Base-by-base conservation (phyloP, 1,284 basidiomycete genomes). In the Cutaneotrichosporon cyanovorans region DNA sequence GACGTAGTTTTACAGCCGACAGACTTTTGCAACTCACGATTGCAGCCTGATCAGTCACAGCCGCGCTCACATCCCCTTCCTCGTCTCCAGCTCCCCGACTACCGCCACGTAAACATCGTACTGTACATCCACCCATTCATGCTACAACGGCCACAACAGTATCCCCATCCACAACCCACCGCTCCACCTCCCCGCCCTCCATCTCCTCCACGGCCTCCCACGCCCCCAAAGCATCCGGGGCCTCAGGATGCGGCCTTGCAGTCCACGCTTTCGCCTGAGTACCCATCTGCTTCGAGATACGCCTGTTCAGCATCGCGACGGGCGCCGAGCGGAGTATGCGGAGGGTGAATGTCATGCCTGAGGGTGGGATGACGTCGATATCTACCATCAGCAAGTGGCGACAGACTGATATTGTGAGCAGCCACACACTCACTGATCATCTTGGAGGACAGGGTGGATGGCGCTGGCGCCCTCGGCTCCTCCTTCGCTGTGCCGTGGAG, bases 391-490 rank as follows among this genome's bases (percentile, higher is more conserved):
- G 43, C 31, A 2, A 15, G 14, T 25, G 19, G 15, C 25, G 25
- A 12, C 8, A 12, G 25, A n/a, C n/a, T n/a, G n/a, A n/a, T n/a
- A n/a, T n/a, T n/a, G n/a, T n/a, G n/a, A n/a, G n/a, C n/a, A n/a
- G 20, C 39, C 34, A 16, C 42, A 18, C 23, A 58, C 59, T 40
- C 45, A 68, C 65, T 57, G 34, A 67, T 59, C 54, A 69, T 55
- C 39, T 56, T 62, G 14, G 60, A 61, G 25, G 48, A 53, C 16
- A 69, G 45, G 2, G 37, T 45, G 5, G 37, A 32, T 12, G 50
- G 25, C 10, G 20, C 23, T 7, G 16, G 33, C n/a, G 15, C 5
- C 45, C 20, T 15, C 25, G 7, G 16, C 30, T 21, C 18, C 22
- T 3, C 14, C 16, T 30, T 34, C 21, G 36, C 4, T 21, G 37